Base-by-base conservation (phyloP, 768 basidiomycete species). In the Kwoniella sp. region DNA sequence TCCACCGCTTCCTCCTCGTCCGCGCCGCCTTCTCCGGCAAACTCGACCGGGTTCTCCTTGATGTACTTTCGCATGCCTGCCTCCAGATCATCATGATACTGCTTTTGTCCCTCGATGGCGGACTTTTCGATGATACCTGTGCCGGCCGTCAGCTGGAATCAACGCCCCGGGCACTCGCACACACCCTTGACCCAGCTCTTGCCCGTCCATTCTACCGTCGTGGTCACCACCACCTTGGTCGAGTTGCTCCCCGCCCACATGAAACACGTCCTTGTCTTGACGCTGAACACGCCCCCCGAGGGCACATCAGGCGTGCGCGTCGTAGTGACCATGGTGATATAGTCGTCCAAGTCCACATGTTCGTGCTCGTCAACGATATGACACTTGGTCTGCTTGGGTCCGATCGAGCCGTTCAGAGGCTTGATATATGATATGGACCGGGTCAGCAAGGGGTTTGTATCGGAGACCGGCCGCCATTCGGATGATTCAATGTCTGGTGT, bases 351-450 rank as follows among this genome's bases (percentile, higher is more conserved):
- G 65, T 98, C 89, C 60, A 81, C 80, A 68, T 85, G 78, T 31
- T 83, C 78, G 47, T 80, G 82, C 76, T 95, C 90, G 67, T 99
- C 93, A 42, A 81, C 80, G 52, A 98, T 84, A 76, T 96, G 88
- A 77, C 95, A 99, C 71, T 92, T 93, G 14, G 92, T 90, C 73
- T 89, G 87, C 70, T 83, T 93, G 0, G 93, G 95, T 0, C 95
- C 95, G 26, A 99, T 81, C 48, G 84, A 83, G 1, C 82, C 91
- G 57, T 81, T 83, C 26, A 99, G 77, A 0, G 91, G 92, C 71
- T 93, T 96, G 77, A 96, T 92, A 75, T 98, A 99, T 23, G 89
- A 89, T 84, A 92, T 90, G 58, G 89, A 88, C 9, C 93, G 82
- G 23, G 83, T 79, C 9, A 95, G 82, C 33, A 89, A 80, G 49